A percentile compares a stretch with the other conserved stretches of the same genome.
Conservation (phyloP, 2,329 filamentous ascomycete genomes). For the Epichloe festucae region DNA sequence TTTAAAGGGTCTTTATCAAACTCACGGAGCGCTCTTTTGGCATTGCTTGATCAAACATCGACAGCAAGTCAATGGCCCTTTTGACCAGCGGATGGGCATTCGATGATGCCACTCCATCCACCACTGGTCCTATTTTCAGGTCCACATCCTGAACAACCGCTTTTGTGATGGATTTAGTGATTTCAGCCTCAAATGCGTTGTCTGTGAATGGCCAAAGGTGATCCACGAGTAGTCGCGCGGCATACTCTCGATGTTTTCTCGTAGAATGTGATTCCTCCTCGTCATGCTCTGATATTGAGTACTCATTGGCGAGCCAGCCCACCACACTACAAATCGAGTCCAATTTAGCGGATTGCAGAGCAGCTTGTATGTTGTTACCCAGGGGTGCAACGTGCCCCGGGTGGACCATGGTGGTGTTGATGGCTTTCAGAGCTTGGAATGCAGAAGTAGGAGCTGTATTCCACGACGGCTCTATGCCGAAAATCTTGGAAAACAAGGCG, state of each 20-base stretch:
- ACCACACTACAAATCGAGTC: conserved; percentile 40
- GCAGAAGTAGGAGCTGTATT: conserved; percentile 35
- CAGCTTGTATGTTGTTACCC: conserved; percentile 34
- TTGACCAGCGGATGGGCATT: conserved; percentile 47
- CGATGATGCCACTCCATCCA: conserved; percentile 37
- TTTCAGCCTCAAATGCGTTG: conserved; percentile 39
- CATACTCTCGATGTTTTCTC: conserved; percentile 41
- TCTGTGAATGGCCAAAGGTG: conserved; percentile 46
- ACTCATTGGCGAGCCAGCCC: conserved; percentile 46
- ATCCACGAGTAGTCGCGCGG: conserved; percentile 41
- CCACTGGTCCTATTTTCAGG: conserved; percentile 36
- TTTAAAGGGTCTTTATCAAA: conserved; percentile 5
- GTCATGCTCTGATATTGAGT: conserved; percentile 41
- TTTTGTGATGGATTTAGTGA: conserved; percentile 40
- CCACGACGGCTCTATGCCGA: conserved; percentile 41
- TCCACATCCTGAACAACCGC: conserved; percentile 32
- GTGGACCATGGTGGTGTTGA: conserved; percentile 38
- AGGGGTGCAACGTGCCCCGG: conserved; percentile 41
- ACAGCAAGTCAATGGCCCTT: conserved; percentile 43
- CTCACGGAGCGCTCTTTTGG: conserved; percentile 49
- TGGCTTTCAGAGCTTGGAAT: conserved; percentile 35
- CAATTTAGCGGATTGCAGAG: conserved; percentile 34
- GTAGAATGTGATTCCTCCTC: conserved; percentile 43
- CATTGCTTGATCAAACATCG: conserved; percentile 52
- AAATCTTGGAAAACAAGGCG: conserved; percentile 40